A percentile compares a stretch with the other conserved stretches of the same genome.
Conservation (phyloP, 139 green algal genomes). For the Volvox africanus region DNA sequence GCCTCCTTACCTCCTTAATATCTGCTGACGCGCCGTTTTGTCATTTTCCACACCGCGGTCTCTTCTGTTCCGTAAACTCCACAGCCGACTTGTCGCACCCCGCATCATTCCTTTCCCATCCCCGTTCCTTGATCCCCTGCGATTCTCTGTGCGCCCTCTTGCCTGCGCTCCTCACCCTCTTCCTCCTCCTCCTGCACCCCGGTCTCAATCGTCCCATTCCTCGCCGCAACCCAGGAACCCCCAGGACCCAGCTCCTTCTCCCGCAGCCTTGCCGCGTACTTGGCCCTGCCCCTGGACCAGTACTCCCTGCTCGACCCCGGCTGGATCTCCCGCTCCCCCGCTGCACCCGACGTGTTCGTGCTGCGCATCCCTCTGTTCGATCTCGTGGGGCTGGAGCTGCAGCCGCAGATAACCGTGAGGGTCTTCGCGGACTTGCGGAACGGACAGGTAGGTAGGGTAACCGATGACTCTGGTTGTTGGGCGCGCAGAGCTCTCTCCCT, state of each 20-base stretch:
- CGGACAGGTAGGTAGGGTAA: conserved; percentile 55
- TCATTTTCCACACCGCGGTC: too few relatives aligned
- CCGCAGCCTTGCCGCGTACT: conserved; percentile 54
- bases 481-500: too few relatives aligned
- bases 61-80: too few relatives aligned
- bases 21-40: too few relatives aligned
- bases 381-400: conserved; percentile 57
- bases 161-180: background rate
- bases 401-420: conserved; percentile 57
- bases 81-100: too few relatives aligned
- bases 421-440: conserved; percentile 55
- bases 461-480: too few relatives aligned
- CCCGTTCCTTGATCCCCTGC: too few relatives aligned
- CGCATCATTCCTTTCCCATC: too few relatives aligned
- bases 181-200: background rate
- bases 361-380: conserved; percentile 63
- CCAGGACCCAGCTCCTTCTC: background rate
- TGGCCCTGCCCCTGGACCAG: conserved; percentile 63
- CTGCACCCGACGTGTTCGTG: conserved; percentile 50
- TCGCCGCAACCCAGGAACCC: conserved; percentile 9
- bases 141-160: too few relatives aligned
- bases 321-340: conserved; percentile 45
- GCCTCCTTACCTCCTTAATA: too few relatives aligned
- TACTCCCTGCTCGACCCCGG: conserved; percentile 67
- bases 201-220: background rate